Evolutionary conservation across 768 basidiomycete genomes (phyloP).

Genomic region (Holtermanniella nyarrowii): DNA sequence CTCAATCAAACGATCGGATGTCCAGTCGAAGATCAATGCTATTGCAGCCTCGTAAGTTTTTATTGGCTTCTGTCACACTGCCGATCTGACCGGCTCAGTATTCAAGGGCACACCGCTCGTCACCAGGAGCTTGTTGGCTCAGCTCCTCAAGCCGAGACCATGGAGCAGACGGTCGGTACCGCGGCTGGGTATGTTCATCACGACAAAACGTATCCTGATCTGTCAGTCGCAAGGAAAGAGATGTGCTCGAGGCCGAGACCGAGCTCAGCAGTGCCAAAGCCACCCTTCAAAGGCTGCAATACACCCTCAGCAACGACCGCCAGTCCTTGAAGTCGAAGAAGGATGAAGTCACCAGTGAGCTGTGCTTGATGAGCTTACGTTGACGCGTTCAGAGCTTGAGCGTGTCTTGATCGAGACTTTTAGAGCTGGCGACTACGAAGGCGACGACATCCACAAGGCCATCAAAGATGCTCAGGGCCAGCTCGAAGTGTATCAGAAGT

Average conservation of each 20-base stretch:
- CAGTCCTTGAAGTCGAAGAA: constrained; percentile 54
- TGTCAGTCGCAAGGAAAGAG: constrained; percentile 58
- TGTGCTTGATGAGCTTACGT: neutral
- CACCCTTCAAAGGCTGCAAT: constrained; percentile 55
- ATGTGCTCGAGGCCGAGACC: constrained; percentile 47
- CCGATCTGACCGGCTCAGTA: constrained; percentile 48
- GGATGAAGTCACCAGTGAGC: constrained; percentile 55
- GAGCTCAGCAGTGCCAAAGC: constrained; percentile 48
- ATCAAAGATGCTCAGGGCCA: constrained; percentile 33
- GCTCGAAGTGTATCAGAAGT: constrained; percentile 24
- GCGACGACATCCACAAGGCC: constrained; percentile 32
- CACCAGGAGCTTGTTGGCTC: constrained; percentile 57
- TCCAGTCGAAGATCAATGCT: constrained; percentile 56
- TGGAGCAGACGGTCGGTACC: constrained; percentile 64
- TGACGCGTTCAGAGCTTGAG: constrained; percentile 46
- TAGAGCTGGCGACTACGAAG: constrained; percentile 14
- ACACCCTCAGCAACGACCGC: constrained; percentile 53
- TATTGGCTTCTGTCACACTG: constrained; percentile 1
- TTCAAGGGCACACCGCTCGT: constrained; percentile 53
- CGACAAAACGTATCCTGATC: constrained; percentile 38
- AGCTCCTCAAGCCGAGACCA: constrained; percentile 52
- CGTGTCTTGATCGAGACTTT: constrained; percentile 45
- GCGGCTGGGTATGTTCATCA: constrained; percentile 53
- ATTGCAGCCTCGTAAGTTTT: constrained; percentile 55
- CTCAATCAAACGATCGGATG: constrained; percentile 60